These are phyloP conservation scores for Starmerella bombicola DNA, from an alignment of 805 yeast species.

Conservation along the genomic window DNA sequence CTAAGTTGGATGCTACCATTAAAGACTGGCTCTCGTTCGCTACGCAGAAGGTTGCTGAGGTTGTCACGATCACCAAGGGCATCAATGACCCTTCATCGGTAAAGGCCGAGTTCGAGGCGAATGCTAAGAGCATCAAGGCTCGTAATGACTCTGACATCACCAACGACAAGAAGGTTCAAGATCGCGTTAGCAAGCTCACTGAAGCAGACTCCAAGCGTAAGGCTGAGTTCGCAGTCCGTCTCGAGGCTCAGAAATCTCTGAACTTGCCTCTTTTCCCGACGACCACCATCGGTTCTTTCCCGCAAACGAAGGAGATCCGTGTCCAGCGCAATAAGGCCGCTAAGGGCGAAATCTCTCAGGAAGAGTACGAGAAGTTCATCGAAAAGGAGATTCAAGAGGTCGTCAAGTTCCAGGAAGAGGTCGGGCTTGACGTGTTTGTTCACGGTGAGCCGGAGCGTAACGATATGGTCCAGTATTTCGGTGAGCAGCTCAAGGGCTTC, in stretches of 20 bases:
- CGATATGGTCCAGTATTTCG: slow-evolving; percentile 99
- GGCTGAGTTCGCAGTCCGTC: slow-evolving; percentile 75
- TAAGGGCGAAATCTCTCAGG: slow-evolving; percentile 92
- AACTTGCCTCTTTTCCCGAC: slow-evolving; percentile 99
- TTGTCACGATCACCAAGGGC: slow-evolving; percentile 80
- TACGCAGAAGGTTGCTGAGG: slow-evolving; percentile 87
- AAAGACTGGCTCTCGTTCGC: slow-evolving; percentile 99
- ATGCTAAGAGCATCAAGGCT: slow-evolving; percentile 72
- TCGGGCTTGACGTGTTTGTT: slow-evolving; percentile 94
- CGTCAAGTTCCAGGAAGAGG: slow-evolving; percentile 97
- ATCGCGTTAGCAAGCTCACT: slow-evolving; percentile 63
- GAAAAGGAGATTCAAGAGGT: slow-evolving; percentile 92
- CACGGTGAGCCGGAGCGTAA: slow-evolving; percentile 99
- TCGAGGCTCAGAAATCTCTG: slow-evolving; percentile 75
- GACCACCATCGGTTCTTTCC: slow-evolving; percentile 99
- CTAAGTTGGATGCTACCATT: slow-evolving; percentile 78
- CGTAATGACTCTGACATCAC: slow-evolving; percentile 81
- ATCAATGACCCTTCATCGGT: slow-evolving; percentile 60
- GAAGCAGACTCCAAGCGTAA: slow-evolving; percentile 65
- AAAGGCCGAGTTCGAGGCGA: slow-evolving; percentile 63
- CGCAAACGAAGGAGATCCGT: slow-evolving; percentile 99
- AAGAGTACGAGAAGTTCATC: slow-evolving; percentile 91
- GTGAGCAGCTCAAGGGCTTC: slow-evolving; percentile 96
- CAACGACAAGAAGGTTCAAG: slow-evolving; percentile 80
- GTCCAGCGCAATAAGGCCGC: slow-evolving; percentile 94